These are phyloP conservation scores for Fusarium acutatum DNA, from an alignment of 2,329 filamentous ascomycete species.

Conservation along the genomic window DNA sequence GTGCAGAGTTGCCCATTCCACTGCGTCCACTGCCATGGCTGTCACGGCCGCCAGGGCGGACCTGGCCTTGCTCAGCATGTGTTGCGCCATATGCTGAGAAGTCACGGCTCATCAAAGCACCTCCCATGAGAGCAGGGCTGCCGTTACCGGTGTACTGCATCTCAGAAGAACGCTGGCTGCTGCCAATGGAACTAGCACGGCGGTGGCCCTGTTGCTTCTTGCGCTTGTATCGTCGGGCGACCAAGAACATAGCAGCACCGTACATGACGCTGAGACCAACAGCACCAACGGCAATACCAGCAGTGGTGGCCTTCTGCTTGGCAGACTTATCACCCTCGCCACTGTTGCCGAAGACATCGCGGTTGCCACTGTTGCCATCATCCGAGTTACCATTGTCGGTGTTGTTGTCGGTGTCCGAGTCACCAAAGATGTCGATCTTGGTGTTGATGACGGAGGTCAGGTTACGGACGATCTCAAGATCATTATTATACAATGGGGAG, in stretches of 20 bases:
- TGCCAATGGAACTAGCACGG: slow-evolving; percentile 77
- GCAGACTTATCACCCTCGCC: slow-evolving; percentile 62
- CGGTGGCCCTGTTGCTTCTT: slow-evolving; percentile 80
- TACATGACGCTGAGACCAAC: slow-evolving; percentile 85
- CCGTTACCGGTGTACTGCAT: slow-evolving; percentile 61
- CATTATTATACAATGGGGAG: slow-evolving; percentile 78
- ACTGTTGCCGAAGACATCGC: slow-evolving; percentile 53
- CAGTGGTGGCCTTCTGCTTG: slow-evolving; percentile 69
- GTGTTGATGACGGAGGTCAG: slow-evolving; percentile 86
- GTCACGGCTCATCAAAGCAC: slow-evolving; percentile 67
- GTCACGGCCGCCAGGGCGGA: slow-evolving; percentile 54
- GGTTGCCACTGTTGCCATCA: slow-evolving; percentile 49
- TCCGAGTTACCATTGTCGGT: slow-evolving; percentile 40
- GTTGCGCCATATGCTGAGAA: slow-evolving; percentile 64
- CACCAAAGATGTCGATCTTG: slow-evolving; percentile 64
- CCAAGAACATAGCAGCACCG: slow-evolving; percentile 92
- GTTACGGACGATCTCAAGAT: slow-evolving; percentile 70
- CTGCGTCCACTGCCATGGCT: slow-evolving; percentile 73
- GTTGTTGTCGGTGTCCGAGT: slow-evolving; percentile 50
- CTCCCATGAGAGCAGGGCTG: slow-evolving; percentile 74
- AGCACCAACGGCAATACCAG: slow-evolving; percentile 78
- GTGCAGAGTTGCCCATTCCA: slow-evolving; percentile 61
- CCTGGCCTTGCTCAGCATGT: slow-evolving; percentile 36
- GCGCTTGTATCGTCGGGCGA: slow-evolving; percentile 89
- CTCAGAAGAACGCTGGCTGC: slow-evolving; percentile 55